Percentiles rank a stretch among this genome's conserved stretches.
Conservation (phyloP, 805 yeast species). For the Helenozyma baotianmanensis region DNA sequence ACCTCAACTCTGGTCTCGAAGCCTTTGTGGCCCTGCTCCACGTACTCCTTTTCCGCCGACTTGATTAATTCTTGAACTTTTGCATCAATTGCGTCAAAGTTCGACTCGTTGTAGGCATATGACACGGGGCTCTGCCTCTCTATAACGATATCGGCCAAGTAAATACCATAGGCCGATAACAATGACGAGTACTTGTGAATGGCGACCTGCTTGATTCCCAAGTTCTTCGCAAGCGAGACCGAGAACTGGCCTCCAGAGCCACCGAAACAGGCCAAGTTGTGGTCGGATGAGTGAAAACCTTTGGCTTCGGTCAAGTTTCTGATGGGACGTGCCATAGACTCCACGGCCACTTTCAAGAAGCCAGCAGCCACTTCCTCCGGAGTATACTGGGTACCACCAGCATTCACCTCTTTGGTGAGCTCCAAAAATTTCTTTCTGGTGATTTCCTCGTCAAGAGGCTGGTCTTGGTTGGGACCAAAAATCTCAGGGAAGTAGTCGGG, state of each 20-base stretch:
- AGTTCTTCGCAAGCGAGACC: slow-evolving; percentile 14
- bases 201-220: slow-evolving; percentile 13
- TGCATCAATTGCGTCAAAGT: not conserved
- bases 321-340: slow-evolving; percentile 18
- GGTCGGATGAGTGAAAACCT: slow-evolving; percentile 14
- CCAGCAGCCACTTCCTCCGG: slow-evolving; percentile 16
- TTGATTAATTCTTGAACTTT: slow-evolving; percentile 4
- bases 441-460: slow-evolving; percentile 13
- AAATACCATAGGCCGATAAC: slow-evolving; percentile 19
- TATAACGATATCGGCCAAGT: slow-evolving; percentile 17
- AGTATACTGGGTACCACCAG: slow-evolving; percentile 8
- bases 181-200: slow-evolving; percentile 18
- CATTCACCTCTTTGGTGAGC: slow-evolving; percentile 12
- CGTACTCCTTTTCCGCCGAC: slow-evolving; percentile 6
- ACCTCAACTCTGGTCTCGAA: slow-evolving; percentile 10
- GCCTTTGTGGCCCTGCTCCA: slow-evolving; percentile 11
- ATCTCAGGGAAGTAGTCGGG: slow-evolving; percentile 17
- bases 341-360: slow-evolving; percentile 16
- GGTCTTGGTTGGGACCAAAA: slow-evolving; percentile 14
- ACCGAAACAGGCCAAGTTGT: slow-evolving; percentile 17
- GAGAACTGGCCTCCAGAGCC: slow-evolving; percentile 19
- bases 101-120: slow-evolving; percentile 2
- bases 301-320: slow-evolving; percentile 16
- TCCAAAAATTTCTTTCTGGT: slow-evolving; percentile 8
- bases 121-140: slow-evolving; percentile 16